Evolutionary conservation across 1,139 yeast genomes (phyloP), one percentile per base, ranked within the genome.

Genomic region (Pichia sp.): DNA sequence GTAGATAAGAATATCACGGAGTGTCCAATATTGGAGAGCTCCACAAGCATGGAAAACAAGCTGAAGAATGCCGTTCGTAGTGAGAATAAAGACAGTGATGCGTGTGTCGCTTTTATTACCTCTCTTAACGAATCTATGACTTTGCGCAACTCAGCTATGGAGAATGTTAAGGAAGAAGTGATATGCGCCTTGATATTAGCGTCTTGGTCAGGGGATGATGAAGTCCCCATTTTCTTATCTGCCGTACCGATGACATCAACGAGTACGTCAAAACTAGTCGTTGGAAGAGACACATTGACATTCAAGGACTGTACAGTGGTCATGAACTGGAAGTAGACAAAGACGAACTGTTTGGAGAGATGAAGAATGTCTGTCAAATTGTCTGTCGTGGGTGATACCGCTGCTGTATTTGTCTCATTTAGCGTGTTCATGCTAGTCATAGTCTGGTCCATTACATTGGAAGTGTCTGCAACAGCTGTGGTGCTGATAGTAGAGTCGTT

Each of bases 31-130:
- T 85, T 83, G 46, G 71, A 69, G 32, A 87, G 61, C 56, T 88
- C 97, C 40, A 76, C 72, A 44, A 85, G 74, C 2, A 93, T 72
- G 13, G 93, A 86, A 53, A 72, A 75, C 11, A 85, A 55, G 4
- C 86, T 72, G 53, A 86, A 67, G 42, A 83, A 76, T 29, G 84
- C 68, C 69, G 85, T 70, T 45, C 96, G 66, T 6, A 8, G 47
- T 17, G 16, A 32, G 29, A 9, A 40, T 15, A 17, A 26, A 21
- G n/a, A 45, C 22, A 9, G 40, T 26, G 5, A 35, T 24, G 5
- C 34, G 32, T n/a, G n/a, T n/a, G n/a, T n/a, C 16, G 47, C 28
- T 15, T 39, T 42, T 8, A 39, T 21, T 8, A 46, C 38, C 10
- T 47, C 30, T 22, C 38, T 43, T 17, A 52, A 19, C 5, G 45